Conservation (phyloP, 163 green algal genomes). For the Volvox carteri region DNA sequence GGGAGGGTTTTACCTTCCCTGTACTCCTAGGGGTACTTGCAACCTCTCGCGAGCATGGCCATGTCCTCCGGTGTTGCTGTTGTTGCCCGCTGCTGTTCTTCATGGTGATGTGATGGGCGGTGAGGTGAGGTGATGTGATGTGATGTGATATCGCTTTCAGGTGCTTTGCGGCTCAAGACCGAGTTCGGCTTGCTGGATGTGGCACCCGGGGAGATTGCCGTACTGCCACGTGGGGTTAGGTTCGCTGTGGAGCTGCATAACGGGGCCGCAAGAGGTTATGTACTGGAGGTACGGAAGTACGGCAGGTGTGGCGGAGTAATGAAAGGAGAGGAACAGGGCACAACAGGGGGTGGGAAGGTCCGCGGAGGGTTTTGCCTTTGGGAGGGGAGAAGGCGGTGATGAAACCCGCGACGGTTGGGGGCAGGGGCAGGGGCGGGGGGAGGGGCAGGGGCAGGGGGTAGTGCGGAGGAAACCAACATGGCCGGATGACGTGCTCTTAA, state of each 20-base stretch:
- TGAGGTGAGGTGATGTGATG: too few species aligned
- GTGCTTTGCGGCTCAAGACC: slow-evolving; percentile 77
- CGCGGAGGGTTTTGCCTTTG: too few species aligned
- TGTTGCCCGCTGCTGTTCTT: too few species aligned
- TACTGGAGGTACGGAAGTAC: slow-evolving; percentile 69
- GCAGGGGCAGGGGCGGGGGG: not conserved
- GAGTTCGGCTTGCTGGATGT: slow-evolving; percentile 92
- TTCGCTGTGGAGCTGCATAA: slow-evolving; percentile 84
- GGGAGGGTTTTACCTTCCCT: too few species aligned
- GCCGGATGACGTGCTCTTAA: too few species aligned
- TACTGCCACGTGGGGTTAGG: slow-evolving; percentile 89
- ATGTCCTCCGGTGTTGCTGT: too few species aligned
- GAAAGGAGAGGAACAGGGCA: not conserved
- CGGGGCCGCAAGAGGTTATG: slow-evolving; percentile 67
- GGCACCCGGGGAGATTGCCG: slow-evolving; percentile 85
- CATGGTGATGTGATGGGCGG: too few species aligned
- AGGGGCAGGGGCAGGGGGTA: not conserved
- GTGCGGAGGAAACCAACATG: not conserved
- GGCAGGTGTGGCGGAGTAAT: not conserved
- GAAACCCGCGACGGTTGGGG: too few species aligned
- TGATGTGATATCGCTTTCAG: too few species aligned
- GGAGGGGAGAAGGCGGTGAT: too few species aligned
- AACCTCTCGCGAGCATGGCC: too few species aligned
- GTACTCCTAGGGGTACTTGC: too few species aligned
- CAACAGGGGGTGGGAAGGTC: not conserved